Evolutionary conservation across 1,284 basidiomycete species (phyloP).

Genomic region (Moniliophthora roreri): DNA sequence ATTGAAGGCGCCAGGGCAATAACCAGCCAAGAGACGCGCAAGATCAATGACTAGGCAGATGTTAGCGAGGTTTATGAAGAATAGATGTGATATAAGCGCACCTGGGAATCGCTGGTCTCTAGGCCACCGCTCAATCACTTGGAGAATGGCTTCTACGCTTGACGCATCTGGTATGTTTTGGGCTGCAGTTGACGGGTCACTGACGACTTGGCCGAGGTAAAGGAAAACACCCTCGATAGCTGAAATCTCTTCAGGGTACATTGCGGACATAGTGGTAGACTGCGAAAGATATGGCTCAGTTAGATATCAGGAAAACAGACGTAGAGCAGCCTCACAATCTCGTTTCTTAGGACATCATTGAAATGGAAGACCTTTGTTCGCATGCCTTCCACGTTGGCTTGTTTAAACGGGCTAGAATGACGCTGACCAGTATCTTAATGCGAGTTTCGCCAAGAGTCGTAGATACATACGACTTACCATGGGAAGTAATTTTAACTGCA

Average conservation of each 20-base stretch:
- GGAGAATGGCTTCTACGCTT: conserved; percentile 65
- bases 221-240: conserved; percentile 66
- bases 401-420: conserved; percentile 74
- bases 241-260: conserved; percentile 67
- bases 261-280: conserved; percentile 67
- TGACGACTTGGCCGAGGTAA: conserved; percentile 56
- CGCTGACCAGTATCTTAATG: conserved; percentile 31
- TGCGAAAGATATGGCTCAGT: conserved; percentile 26
- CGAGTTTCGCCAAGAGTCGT: conserved; percentile 1
- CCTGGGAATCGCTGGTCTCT: conserved; percentile 80
- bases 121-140: conserved; percentile 81
- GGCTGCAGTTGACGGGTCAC: conserved; percentile 35
- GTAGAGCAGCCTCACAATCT: conserved; percentile 50
- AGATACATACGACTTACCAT: conserved; percentile 43
- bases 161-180: conserved; percentile 35
- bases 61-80: not conserved
- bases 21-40: conserved; percentile 73
- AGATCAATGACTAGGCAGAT: conserved; percentile 80
- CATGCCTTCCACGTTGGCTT: conserved; percentile 88
- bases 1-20: conserved; percentile 53
- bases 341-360: conserved; percentile 67
- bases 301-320: conserved; percentile 9
- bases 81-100: conserved; percentile 30
- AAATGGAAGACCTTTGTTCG: conserved; percentile 83
- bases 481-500: conserved; percentile 48